Base-by-base conservation (phyloP, 2,329 filamentous ascomycete species). In the Ophiostoma sp. region DNA sequence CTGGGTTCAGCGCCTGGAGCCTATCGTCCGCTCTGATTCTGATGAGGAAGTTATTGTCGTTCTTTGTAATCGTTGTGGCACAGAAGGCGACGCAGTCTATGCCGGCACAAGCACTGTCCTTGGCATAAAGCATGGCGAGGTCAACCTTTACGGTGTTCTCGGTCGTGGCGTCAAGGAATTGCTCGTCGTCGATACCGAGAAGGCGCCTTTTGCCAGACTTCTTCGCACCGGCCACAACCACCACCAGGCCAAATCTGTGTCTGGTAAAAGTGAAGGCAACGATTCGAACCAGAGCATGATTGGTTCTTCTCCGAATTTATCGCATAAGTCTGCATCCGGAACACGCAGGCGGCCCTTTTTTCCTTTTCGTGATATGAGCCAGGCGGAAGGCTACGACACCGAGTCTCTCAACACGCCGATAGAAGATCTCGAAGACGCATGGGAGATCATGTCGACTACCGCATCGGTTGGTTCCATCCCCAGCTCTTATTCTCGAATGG, bases 41-140 rank as follows among this genome's bases (percentile, higher is more conserved):
- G 78, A 84, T 0, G 85, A 88, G 0, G 91, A 93, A 73, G 86
- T 92, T 22, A 88, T 93, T 50, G 84, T 95, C 0, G 85, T 95
- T 0, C 87, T 94, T 75, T 89, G 89, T 61, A 95, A 96, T 79
- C 86, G 93, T 2, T 87, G 86, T 39, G 93, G 93, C 0, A 84
- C 83, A 0, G 93, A 95, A 77, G 87, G 85, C 5, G 86, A 89
- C 0, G 90, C 86, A 0, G 86, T 88, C 0, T 96, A 93, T 80
- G 90, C 92, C 0, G 93, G 93, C 0, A 94, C 91, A 0, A 94
- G 91, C 74, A 87, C 90, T 0, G 90, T 95, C 0, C 80, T 95
- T 39, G 89, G 90, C 3, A 87, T 95, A 39, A 84, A 88, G 11
- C 81, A 84, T 5, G 92, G 91, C 0, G 88, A 90, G 59, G 89